Conservation (phyloP, 768 basidiomycete species). For the Rhodotorula paludigena region DNA sequence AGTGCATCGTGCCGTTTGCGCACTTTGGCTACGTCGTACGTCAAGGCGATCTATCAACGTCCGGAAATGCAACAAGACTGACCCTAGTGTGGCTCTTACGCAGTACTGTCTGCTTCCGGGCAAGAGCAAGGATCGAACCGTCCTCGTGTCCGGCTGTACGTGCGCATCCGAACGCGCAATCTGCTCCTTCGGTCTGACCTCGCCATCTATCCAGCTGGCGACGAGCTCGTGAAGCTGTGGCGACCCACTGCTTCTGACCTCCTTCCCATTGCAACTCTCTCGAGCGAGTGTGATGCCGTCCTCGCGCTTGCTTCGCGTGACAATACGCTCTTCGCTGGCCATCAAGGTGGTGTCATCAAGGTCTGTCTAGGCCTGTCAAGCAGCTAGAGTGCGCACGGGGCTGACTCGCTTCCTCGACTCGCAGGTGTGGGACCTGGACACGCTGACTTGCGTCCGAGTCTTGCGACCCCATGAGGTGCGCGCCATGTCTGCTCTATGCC, state of each 20-base stretch:
- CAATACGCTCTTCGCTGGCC: constrained; percentile 82
- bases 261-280: constrained; percentile 18
- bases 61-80: no score
- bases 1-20: constrained; percentile 75
- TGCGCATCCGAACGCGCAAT: background rate
- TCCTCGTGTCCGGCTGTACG: constrained; percentile 41
- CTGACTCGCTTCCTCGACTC: background rate
- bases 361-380: constrained; percentile 47
- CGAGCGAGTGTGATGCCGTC: constrained; percentile 54
- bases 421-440: constrained; percentile 69
- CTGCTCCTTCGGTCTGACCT: accelerated
- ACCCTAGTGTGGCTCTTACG: constrained; percentile 53
- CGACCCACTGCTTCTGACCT: constrained; percentile 6
- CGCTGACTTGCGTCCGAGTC: constrained; percentile 74
- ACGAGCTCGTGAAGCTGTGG: constrained; percentile 76
- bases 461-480: constrained; percentile 77
- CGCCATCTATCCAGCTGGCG: constrained; percentile 63
- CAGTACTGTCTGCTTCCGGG: constrained; percentile 52
- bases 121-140: constrained; percentile 49
- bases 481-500: background rate
- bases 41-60: background rate
- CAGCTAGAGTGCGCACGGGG: no score
- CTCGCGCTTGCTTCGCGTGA: constrained; percentile 69
- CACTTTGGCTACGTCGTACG: constrained; percentile 78
- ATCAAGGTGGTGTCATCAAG: constrained; percentile 88